Conservation (phyloP, 805 yeast species). For the Sugiyamaella lignohabitans region DNA sequence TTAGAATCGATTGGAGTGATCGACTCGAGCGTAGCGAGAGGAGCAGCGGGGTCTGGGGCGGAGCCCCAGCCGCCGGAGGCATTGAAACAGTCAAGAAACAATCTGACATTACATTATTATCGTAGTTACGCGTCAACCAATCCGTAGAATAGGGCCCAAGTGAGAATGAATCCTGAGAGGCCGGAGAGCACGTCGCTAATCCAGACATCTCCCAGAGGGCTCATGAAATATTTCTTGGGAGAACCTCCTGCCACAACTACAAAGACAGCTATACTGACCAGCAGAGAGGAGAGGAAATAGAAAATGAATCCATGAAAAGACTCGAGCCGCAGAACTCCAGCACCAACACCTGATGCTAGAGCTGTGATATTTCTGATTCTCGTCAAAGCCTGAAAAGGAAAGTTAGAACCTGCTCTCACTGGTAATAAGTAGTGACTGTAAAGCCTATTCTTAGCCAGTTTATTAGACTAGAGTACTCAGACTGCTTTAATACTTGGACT, state of each 20-base stretch:
- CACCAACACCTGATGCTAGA: conserved; percentile 45
- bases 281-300: conserved; percentile 35
- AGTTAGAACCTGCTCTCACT: neutral
- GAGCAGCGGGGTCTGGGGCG: neutral
- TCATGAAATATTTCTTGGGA: conserved; percentile 36
- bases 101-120: no score
- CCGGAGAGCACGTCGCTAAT: conserved; percentile 42
- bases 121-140: conserved; percentile 32
- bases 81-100: neutral
- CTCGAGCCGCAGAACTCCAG: conserved; percentile 50
- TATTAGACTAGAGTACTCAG: neutral
- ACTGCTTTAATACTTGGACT: neutral
- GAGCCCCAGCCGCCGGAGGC: conserved; percentile 1
- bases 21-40: neutral
- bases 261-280: conserved; percentile 32
- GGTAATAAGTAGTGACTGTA: neutral
- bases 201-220: conserved; percentile 38
- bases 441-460: neutral
- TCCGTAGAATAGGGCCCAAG: conserved; percentile 53
- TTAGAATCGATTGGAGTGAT: no score
- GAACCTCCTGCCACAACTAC: conserved; percentile 32
- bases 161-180: conserved; percentile 47
- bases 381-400: conserved; percentile 14
- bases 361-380: conserved; percentile 42
- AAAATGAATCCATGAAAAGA: conserved; percentile 43